A percentile compares a stretch with the other conserved stretches of the same genome.
Conservation (phyloP, 345 rosid species). For the Aurinia saxatilis region DNA sequence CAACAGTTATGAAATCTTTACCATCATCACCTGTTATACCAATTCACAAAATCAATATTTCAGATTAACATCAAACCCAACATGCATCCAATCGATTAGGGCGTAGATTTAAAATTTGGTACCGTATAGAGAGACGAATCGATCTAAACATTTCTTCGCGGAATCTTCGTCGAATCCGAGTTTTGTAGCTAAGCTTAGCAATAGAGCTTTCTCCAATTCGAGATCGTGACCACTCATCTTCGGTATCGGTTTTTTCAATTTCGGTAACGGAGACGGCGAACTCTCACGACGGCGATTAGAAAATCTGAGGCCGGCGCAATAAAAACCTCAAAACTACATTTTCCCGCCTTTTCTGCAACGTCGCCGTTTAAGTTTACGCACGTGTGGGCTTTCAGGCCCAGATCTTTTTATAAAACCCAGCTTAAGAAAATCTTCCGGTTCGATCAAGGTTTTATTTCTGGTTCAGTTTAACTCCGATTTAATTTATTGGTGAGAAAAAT, state of each 20-base stretch:
- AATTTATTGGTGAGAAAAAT: no score
- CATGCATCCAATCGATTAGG: not conserved
- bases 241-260: not conserved
- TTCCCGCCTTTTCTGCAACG: constrained; percentile 17
- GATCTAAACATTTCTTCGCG: constrained; percentile 51
- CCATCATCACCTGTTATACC: constrained; percentile 66
- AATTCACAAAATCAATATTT: not conserved
- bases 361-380: not conserved
- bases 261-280: not conserved
- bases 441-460: not conserved
- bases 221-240: constrained; percentile 36
- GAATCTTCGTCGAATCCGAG: constrained; percentile 69
- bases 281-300: not conserved
- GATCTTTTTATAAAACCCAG: not conserved
- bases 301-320: constrained; percentile 17
- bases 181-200: constrained; percentile 57
- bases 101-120: not conserved
- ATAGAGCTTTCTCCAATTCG: constrained; percentile 60
- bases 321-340: not conserved
- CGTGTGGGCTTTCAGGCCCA: constrained; percentile 3
- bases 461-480: not conserved
- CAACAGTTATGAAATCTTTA: constrained; percentile 69
- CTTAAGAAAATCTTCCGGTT: not conserved
- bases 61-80: not conserved
- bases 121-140: constrained; percentile 75